Base-by-base conservation (phyloP, 805 yeast genomes). In the Lipomyces sp. region DNA sequence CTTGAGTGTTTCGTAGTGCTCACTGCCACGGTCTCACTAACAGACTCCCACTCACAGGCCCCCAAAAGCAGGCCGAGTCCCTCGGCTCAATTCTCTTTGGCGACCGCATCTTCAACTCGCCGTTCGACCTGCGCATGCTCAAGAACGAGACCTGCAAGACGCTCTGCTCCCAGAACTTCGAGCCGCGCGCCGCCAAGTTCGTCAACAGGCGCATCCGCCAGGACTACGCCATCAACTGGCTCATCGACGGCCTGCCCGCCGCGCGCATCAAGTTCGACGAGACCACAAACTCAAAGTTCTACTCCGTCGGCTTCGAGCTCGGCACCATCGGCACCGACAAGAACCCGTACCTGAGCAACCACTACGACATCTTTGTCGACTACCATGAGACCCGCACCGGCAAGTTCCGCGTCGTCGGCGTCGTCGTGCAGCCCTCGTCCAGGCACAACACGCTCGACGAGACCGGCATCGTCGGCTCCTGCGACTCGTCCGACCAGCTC, bases 21-120 rank as follows among this genome's bases (percentile, higher is more conserved):
- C 28, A 2, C n/a, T 31, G 39, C 31, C 10, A 3, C 26, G 11
- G 11, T 22, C 14, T 29, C 35, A 26, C 8, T 8, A 19, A 42
- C 11, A 11, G 10, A 42, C 31, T 18, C 21, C 6, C n/a, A 37
- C 37, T 19, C 6, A 8, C 26, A 55, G 60, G 58, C 8, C 53
- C 66, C 28, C 43, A 62, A 49, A 84, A 84, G 61, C 95, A 88
- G 66, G 81, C 86, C 57, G 98, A 89, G 70, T 83, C 95, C 10
- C 75, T 93, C 46, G 98, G 98, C 7, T 83, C 97, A 1, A 84
- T 93, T 59, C 77, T 93, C 51, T 89, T 93, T 67, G 98, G 98
- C 58, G 98, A 93, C 70, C 77, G 98, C 66, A 89, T 93, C 57
- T 89, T 86, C 74, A 83, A 86, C 63, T 89, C 98, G 8, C 97